These are phyloP conservation scores for Backusella psychrophila DNA, from an alignment of 192 early-diverging fungal species.

Conservation along the genomic window DNA sequence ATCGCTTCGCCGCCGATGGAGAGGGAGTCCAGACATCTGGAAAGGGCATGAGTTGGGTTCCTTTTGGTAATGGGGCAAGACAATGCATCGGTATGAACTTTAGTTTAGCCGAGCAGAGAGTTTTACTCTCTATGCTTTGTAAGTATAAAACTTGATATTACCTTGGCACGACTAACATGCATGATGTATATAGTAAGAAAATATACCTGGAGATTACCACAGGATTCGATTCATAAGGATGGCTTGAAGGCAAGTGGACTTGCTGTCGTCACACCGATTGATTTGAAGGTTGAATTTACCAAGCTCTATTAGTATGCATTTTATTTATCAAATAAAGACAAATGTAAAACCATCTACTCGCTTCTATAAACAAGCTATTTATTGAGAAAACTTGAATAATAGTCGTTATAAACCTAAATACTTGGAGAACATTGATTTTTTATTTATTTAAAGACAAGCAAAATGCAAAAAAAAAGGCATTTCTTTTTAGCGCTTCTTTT, in stretches of 20 bases:
- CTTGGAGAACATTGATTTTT: too few species aligned
- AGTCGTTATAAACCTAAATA: too few species aligned
- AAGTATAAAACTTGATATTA: constrained; percentile 30
- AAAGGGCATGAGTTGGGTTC: constrained; percentile 33
- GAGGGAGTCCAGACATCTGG: background rate
- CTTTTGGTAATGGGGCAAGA: constrained; percentile 58
- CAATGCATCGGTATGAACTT: constrained; percentile 67
- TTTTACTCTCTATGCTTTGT: constrained; percentile 36
- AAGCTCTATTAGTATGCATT: background rate
- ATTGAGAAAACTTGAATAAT: too few species aligned
- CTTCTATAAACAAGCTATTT: too few species aligned
- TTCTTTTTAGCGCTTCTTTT: too few species aligned
- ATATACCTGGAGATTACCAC: constrained; percentile 12
- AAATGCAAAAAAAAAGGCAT: too few species aligned
- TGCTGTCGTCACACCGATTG: background rate
- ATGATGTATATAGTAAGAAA: background rate
- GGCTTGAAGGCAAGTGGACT: background rate
- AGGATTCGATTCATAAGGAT: background rate
- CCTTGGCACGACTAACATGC: background rate
- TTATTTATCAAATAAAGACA: background rate
- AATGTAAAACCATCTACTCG: background rate
- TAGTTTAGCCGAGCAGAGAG: constrained; percentile 53
- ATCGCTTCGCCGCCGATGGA: constrained; percentile 40
- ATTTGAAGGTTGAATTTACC: background rate
- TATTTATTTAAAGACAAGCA: too few species aligned